A percentile compares a stretch with the other conserved stretches of the same genome.
Evolutionary conservation across 78 protist species (phyloP).

Genomic region (Tieghemostelium lacteum): DNA sequence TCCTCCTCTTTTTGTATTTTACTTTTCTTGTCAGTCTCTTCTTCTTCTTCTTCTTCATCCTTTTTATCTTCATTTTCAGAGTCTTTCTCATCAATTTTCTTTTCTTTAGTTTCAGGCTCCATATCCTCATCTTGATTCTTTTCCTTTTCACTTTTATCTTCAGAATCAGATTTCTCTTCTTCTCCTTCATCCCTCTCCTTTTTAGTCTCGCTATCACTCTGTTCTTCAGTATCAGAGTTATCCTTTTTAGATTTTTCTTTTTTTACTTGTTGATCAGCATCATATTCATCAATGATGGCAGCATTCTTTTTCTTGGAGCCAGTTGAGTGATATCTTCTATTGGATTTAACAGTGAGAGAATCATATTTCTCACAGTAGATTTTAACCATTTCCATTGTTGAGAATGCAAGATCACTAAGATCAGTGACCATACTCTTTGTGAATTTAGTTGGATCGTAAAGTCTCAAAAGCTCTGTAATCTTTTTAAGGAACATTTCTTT

Average conservation of each 20-base stretch:
- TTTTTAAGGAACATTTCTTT: conserved; percentile 19
- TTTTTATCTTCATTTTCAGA: conserved; percentile 4
- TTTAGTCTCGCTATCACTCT: too few relatives aligned
- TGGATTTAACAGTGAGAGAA: neutral
- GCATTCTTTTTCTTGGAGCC: neutral
- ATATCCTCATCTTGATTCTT: neutral
- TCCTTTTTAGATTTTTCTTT: neutral
- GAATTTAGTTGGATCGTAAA: conserved; percentile 5
- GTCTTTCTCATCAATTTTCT: neutral
- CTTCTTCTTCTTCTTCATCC: neutral
- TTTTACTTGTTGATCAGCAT: neutral
- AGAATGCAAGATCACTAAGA: conserved; percentile 3
- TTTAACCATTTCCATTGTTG: conserved; percentile 43
- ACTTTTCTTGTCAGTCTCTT: neutral
- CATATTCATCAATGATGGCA: neutral
- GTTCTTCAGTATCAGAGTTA: neutral
- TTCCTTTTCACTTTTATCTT: neutral
- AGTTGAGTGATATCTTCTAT: neutral
- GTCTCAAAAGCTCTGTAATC: neutral
- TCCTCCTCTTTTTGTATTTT: conserved; percentile 18
- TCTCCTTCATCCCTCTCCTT: conserved; percentile 8
- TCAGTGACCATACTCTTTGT: conserved; percentile 14
- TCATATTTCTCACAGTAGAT: conserved; percentile 7
- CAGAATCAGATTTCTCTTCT: neutral
- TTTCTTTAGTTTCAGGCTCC: conserved; percentile 6